Evolutionary conservation across 176 grass and related monocot species (phyloP).

Genomic region (Carex cristatella): DNA sequence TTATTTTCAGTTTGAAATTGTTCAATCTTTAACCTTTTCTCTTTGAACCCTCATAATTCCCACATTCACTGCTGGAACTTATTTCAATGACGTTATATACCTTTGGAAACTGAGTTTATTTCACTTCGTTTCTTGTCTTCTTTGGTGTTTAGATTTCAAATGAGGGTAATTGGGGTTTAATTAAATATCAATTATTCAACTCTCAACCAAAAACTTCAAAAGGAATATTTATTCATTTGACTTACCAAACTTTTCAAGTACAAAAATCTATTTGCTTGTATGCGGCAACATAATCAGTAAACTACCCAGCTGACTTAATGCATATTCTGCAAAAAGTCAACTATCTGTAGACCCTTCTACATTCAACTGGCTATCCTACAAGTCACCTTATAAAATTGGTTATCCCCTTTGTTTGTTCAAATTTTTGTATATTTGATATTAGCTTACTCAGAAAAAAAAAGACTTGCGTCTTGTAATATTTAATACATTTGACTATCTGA

Average conservation of each 20-base stretch:
- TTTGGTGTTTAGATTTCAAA: neutral
- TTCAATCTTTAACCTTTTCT: too few species aligned
- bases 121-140: neutral
- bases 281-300: neutral
- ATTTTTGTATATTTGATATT: neutral
- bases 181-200: neutral
- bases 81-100: too few species aligned
- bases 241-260: neutral
- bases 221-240: neutral
- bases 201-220: neutral
- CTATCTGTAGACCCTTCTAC: too few species aligned
- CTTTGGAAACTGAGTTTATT: neutral
- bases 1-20: too few species aligned
- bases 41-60: too few species aligned
- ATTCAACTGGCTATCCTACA: too few species aligned
- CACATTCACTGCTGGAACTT: too few species aligned
- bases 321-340: too few species aligned
- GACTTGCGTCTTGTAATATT: neutral
- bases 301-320: too few species aligned
- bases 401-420: neutral
- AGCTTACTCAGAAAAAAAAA: neutral
- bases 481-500: neutral
- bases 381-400: neutral
- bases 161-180: neutral
- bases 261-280: neutral